phyloP scores from a whole-genome alignment of 2,329 filamentous ascomycete species.

The Didymosphaeria variabile region DNA sequence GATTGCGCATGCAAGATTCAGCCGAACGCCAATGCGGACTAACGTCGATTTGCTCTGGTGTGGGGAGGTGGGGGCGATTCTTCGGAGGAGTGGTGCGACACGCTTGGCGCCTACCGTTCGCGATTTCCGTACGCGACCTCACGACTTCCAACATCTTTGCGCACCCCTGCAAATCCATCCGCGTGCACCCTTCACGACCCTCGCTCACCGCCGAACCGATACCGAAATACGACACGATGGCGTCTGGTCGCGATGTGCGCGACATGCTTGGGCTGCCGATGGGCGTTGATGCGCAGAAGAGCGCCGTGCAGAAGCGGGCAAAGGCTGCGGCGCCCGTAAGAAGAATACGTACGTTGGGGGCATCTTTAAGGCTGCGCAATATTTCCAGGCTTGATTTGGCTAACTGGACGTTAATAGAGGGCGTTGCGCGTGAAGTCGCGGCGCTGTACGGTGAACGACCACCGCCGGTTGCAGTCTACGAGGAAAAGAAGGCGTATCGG shows the following conservation, averaged over 20 bases:
- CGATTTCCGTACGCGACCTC: conserved; percentile 25
- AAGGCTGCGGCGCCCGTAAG: conserved; percentile 67
- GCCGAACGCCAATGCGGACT: too few relatives aligned
- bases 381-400: conserved; percentile 13
- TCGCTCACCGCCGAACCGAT: conserved; percentile 26
- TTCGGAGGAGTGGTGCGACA: neutral
- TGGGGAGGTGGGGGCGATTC: too few relatives aligned
- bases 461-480: conserved; percentile 52
- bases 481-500: conserved; percentile 51
- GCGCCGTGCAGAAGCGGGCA: conserved; percentile 75
- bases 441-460: conserved; percentile 53
- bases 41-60: too few relatives aligned
- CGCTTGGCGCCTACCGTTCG: conserved; percentile 13
- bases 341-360: conserved; percentile 58
- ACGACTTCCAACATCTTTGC: conserved; percentile 21
- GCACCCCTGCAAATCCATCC: conserved; percentile 43
- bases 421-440: conserved; percentile 52
- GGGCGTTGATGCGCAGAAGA: conserved; percentile 55
- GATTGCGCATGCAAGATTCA: too few relatives aligned
- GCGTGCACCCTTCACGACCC: conserved; percentile 11
- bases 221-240: conserved; percentile 40
- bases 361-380: neutral
- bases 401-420: conserved; percentile 41
- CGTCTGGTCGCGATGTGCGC: conserved; percentile 71
- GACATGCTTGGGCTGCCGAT: conserved; percentile 84